These are phyloP conservation scores for Aspergillus puulaauensis DNA, from an alignment of 2,329 filamentous ascomycete species.

Conservation along the genomic window DNA sequence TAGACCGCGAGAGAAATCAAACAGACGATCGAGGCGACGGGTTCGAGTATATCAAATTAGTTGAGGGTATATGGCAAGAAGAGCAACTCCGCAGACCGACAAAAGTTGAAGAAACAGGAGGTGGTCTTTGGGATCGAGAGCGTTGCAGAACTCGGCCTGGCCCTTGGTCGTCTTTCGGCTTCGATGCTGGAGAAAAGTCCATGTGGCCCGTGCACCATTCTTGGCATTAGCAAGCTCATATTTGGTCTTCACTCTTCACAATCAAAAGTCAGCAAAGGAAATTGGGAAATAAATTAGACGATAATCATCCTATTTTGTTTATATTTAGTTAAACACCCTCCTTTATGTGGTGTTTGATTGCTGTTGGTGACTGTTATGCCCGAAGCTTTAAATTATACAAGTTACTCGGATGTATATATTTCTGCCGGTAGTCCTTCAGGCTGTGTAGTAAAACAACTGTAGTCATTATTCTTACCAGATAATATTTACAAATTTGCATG, in stretches of 20 bases:
- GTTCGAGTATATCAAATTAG: neutral
- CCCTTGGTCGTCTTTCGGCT: slow-evolving; percentile 5
- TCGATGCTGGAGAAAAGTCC: slow-evolving; percentile 17
- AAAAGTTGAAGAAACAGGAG: neutral
- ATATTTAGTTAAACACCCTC: too few relatives aligned
- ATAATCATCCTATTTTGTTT: too few relatives aligned
- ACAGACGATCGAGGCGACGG: neutral
- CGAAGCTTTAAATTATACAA: neutral
- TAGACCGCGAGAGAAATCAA: neutral
- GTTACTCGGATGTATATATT: neutral
- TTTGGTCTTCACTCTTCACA: neutral
- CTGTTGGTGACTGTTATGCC: neutral
- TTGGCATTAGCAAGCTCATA: slow-evolving; percentile 2
- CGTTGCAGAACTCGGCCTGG: neutral
- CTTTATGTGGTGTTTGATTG: neutral
- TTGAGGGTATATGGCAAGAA: neutral
- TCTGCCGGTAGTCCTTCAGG: neutral
- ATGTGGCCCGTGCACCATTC: slow-evolving; percentile 16
- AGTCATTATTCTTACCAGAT: too few relatives aligned
- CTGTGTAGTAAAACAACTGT: too few relatives aligned
- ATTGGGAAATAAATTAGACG: neutral
- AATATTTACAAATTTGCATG: too few relatives aligned
- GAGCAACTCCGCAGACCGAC: neutral
- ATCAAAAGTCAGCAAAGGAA: too few relatives aligned
- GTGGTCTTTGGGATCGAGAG: neutral